phyloP scores from a whole-genome alignment of 164 flowering plant species.

The Euptelea pleiosperma region DNA sequence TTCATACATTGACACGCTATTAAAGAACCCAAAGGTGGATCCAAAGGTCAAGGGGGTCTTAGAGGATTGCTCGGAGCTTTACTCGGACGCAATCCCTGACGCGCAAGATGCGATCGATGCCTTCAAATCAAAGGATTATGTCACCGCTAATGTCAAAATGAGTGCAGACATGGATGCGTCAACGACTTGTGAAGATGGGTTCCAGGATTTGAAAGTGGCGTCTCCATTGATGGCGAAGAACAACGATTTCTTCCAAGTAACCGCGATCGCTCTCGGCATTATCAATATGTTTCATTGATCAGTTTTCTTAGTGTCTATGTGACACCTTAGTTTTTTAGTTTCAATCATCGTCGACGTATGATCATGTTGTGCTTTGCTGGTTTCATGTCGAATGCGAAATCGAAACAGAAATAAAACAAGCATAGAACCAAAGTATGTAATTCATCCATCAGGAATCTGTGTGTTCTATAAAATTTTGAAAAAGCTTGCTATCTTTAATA shows the following conservation, averaged over 20 bases:
- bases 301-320: too few species aligned
- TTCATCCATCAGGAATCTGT: too few species aligned
- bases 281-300: too few species aligned
- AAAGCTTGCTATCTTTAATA: too few species aligned
- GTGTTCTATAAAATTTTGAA: too few species aligned
- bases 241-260: slow-evolving; percentile 28
- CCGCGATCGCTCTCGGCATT: slow-evolving; percentile 44
- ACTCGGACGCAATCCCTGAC: slow-evolving; percentile 34
- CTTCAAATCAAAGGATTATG: slow-evolving; percentile 26
- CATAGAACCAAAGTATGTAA: too few species aligned
- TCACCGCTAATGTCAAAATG: slow-evolving; percentile 36
- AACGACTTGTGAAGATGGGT: slow-evolving; percentile 60
- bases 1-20: slow-evolving; percentile 23
- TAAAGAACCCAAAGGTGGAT: slow-evolving; percentile 23
- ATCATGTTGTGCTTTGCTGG: too few species aligned
- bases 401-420: too few species aligned
- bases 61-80: slow-evolving; percentile 47
- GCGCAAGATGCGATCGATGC: slow-evolving; percentile 26
- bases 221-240: slow-evolving; percentile 52
- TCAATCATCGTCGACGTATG: too few species aligned
- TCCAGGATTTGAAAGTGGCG: slow-evolving; percentile 34
- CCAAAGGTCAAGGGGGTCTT: slow-evolving; percentile 21
- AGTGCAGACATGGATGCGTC: slow-evolving; percentile 44
- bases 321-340: too few species aligned
- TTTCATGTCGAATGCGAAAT: too few species aligned